A percentile compares a stretch with the other conserved stretches of the same genome.
Evolutionary conservation across 441 rosid genomes (phyloP).

Genomic region (Eruca vesicaria): DNA sequence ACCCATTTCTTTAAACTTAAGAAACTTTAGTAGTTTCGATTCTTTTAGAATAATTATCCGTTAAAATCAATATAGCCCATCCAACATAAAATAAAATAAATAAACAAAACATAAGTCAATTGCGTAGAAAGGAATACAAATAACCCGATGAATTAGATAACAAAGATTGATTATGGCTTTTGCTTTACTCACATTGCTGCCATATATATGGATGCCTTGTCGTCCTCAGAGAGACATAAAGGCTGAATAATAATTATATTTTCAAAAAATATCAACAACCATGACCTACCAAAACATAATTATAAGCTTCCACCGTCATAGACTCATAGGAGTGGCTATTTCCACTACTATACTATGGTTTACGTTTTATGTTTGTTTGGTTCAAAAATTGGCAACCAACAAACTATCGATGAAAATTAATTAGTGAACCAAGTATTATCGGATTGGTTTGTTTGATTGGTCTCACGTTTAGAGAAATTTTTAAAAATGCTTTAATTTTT

Average conservation of each 20-base stretch:
- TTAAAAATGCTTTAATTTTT: not conserved
- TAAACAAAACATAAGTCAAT: not conserved
- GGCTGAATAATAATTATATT: conserved; percentile 4
- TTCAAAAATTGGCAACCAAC: not conserved
- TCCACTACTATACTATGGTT: conserved; percentile 13
- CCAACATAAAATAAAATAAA: not conserved
- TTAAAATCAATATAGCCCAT: not conserved
- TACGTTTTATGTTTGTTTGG: not conserved
- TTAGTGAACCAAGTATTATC: no score
- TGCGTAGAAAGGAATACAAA: conserved; percentile 28
- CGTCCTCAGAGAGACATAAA: conserved; percentile 30
- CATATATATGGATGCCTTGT: conserved; percentile 26
- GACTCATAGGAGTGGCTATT: conserved; percentile 26
- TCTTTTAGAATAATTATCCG: not conserved
- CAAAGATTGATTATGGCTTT: conserved; percentile 31
- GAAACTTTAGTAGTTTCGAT: not conserved
- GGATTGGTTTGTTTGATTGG: not conserved
- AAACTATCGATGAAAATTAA: not conserved
- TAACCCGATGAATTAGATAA: not conserved
- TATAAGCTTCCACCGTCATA: conserved; percentile 25
- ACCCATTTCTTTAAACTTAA: no score
- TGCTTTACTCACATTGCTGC: conserved; percentile 38
- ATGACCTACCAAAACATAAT: conserved; percentile 36
- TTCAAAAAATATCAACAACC: conserved; percentile 1
- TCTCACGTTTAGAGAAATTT: not conserved